A percentile compares a stretch with the other conserved stretches of the same genome.
Evolutionary conservation across 257 asterid species (phyloP).

Genomic region (Apocynum venetum): DNA sequence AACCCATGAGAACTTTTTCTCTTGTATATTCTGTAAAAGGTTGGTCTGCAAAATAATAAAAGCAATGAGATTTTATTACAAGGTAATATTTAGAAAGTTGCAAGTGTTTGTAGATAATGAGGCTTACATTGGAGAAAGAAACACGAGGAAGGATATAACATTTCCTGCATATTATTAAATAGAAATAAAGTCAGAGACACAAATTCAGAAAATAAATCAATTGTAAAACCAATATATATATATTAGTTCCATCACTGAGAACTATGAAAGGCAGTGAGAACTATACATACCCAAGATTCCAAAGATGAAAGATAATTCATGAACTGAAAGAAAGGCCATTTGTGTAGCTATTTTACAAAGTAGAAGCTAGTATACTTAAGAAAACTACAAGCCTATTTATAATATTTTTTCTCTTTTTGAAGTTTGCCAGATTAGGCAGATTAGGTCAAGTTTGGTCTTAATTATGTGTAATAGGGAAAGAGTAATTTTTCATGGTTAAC

Average conservation of each 20-base stretch:
- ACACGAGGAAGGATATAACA: not conserved
- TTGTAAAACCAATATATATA: too few species aligned
- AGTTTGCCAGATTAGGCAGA: not conserved
- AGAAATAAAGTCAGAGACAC: too few species aligned
- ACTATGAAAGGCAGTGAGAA: not conserved
- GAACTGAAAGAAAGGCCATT: not conserved
- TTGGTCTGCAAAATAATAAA: slow-evolving; percentile 39
- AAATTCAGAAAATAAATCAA: not conserved
- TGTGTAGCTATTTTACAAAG: not conserved
- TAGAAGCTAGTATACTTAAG: not conserved
- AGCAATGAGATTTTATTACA: not conserved
- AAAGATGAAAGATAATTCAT: not conserved
- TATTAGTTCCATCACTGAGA: too few species aligned
- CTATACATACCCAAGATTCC: not conserved
- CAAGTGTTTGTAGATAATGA: not conserved
- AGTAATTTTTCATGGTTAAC: too few species aligned
- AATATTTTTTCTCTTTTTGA: not conserved
- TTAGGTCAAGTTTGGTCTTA: too few species aligned
- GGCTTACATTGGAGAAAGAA: not conserved
- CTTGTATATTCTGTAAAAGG: slow-evolving; percentile 57
- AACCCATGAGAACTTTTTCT: slow-evolving; percentile 61
- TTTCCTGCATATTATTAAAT: not conserved
- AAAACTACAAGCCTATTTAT: not conserved
- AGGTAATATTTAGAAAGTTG: not conserved
- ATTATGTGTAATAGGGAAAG: too few species aligned